Conservation (phyloP, 805 yeast species). For the Candida yuanshanica region DNA sequence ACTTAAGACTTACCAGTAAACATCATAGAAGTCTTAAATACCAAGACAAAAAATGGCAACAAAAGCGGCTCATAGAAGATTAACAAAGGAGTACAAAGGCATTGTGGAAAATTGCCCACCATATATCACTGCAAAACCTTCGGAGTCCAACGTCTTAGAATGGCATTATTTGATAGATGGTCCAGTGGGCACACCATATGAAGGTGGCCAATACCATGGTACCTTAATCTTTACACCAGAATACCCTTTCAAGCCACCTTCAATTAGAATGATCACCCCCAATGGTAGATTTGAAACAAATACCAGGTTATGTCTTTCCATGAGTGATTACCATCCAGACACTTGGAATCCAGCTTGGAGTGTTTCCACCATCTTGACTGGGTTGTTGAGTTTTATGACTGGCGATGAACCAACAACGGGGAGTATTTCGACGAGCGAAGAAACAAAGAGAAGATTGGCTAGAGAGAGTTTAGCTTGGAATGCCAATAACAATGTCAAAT, state of each 20-base stretch:
- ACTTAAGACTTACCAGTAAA: no score
- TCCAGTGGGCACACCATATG: conserved; percentile 85
- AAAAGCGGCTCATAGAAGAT: conserved; percentile 39
- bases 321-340: conserved; percentile 93
- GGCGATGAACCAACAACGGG: conserved; percentile 84
- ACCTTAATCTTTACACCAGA: conserved; percentile 76
- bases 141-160: conserved; percentile 79
- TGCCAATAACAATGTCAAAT: conserved; percentile 47
- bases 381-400: conserved; percentile 88
- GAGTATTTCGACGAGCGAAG: conserved; percentile 59
- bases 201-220: conserved; percentile 86
- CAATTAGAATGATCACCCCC: conserved; percentile 85
- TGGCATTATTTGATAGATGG: conserved; percentile 95
- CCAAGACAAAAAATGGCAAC: conserved; percentile 32
- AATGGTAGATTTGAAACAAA: conserved; percentile 82
- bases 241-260: conserved; percentile 89
- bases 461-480: conserved; percentile 56
- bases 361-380: conserved; percentile 81
- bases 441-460: conserved; percentile 53
- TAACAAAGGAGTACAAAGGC: conserved; percentile 76
- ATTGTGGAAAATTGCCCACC: conserved; percentile 82
- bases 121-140: conserved; percentile 76
- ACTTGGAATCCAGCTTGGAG: conserved; percentile 97
- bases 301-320: conserved; percentile 79
- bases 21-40: not conserved